These are phyloP conservation scores for Eucalyptus paniculata DNA, from an alignment of 345 rosid species.

Conservation along the genomic window DNA sequence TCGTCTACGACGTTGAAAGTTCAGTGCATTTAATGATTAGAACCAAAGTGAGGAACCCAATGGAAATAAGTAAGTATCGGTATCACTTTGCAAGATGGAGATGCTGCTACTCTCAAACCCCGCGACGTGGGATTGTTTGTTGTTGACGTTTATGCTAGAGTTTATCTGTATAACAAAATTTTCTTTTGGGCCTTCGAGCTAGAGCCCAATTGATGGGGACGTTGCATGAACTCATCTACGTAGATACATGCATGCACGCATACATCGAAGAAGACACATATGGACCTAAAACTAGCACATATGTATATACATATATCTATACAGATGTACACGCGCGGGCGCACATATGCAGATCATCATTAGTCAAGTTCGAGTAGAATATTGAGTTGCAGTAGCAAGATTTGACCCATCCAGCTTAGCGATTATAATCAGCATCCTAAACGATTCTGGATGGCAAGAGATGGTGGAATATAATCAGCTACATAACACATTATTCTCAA, in stretches of 20 bases:
- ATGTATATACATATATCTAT: no score
- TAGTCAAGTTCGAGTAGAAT: background rate
- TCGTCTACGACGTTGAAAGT: background rate
- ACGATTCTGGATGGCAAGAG: background rate
- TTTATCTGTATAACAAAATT: background rate
- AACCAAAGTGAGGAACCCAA: background rate
- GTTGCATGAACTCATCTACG: background rate
- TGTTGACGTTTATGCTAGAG: background rate
- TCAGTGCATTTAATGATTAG: background rate
- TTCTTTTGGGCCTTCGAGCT: background rate
- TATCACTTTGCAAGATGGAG: background rate
- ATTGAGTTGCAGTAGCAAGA: background rate
- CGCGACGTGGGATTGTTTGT: background rate
- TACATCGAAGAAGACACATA: background rate
- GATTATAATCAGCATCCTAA: background rate
- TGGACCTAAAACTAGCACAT: background rate
- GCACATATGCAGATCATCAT: background rate
- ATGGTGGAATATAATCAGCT: background rate
- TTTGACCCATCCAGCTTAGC: background rate
- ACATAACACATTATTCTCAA: background rate
- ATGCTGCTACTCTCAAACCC: background rate
- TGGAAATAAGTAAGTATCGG: background rate
- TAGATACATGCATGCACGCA: background rate
- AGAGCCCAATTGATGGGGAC: background rate
- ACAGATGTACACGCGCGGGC: background rate